Base-by-base conservation (phyloP, 139 green algal species). In the Diplosphaera chodatii region DNA sequence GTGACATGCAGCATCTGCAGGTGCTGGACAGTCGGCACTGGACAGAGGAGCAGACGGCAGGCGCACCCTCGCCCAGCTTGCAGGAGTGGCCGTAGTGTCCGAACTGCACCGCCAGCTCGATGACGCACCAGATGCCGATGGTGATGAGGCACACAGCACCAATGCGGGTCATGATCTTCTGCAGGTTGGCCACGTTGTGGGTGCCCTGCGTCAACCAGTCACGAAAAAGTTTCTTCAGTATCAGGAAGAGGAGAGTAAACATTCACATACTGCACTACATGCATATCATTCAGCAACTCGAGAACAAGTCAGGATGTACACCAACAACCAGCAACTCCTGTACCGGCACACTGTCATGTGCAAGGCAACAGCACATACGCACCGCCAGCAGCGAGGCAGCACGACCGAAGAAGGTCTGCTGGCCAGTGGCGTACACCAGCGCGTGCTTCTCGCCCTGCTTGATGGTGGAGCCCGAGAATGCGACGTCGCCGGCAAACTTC, bases 381-480 rank as follows among this genome's bases (percentile, higher is more conserved):
- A 59, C 48, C 22, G 32, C 67, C 62, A 96, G 89, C 25, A 97
- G 82, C 3, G 86, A 79, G 65, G 92, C 90, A 31, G 92, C 88
- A 55, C 90, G 89, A 22, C 89, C 89, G 73, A 97, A 96, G 85
- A 97, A 97, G 62, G 92, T 96, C 81, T 97, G 82, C 40, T 84
- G 62, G 63, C 87, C 90, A 8, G 89, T 95, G 4, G 84, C 87
- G 62, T 91, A 91, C 16, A 95, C 91, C 20, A 94, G 55, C 28
- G 78, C 81, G 40, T 97, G 83, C 48, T 85, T 78, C 81, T 97
- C 92, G 64, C 92, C 92, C 63, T 91, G 87, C 85, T 94, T 95
- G 80, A 94, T 88, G 67, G 88, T 89, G 28, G 91, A 96, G 48
- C 92, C 92, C 3, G 79, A 87, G 71, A 92, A 94, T 6, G 77